phyloP scores from a whole-genome alignment of 768 basidiomycete genomes.

The Leccinum obscurum region DNA sequence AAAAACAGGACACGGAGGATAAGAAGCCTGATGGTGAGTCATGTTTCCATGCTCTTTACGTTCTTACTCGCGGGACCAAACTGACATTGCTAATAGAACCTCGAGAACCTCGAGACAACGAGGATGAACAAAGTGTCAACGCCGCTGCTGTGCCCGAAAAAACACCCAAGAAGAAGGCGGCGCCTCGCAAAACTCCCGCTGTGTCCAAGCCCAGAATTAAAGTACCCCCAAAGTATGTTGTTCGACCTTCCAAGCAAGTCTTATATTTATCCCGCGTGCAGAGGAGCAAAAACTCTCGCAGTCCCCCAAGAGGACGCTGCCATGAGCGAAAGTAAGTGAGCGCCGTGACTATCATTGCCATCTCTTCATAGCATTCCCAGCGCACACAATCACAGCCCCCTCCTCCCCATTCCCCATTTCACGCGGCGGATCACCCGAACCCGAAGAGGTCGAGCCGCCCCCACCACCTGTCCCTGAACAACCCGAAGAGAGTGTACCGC shows the following conservation, averaged over 20 bases:
- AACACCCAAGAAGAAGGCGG: constrained; percentile 49
- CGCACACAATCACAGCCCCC: constrained; percentile 67
- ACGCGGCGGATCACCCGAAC: constrained; percentile 47
- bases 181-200: constrained; percentile 44
- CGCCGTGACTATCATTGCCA: neutral
- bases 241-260: neutral
- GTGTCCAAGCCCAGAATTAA: constrained; percentile 36
- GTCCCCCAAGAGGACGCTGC: constrained; percentile 49
- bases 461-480: constrained; percentile 33
- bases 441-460: constrained; percentile 38
- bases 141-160: constrained; percentile 31
- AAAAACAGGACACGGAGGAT: constrained; percentile 45
- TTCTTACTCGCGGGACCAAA: constrained; percentile 8
- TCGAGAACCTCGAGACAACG: constrained; percentile 30
- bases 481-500: constrained; percentile 51
- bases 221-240: constrained; percentile 31
- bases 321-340: constrained; percentile 60
- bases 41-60: constrained; percentile 29
- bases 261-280: constrained; percentile 23
- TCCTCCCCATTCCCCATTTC: constrained; percentile 59
- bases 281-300: constrained; percentile 29
- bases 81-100: constrained; percentile 25
- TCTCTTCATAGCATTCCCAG: constrained; percentile 32
- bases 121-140: constrained; percentile 21
- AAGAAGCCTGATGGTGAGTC: constrained; percentile 47